Evolutionary conservation across 2,329 filamentous ascomycete species (phyloP).

Genomic region (Beauveria sp.): DNA sequence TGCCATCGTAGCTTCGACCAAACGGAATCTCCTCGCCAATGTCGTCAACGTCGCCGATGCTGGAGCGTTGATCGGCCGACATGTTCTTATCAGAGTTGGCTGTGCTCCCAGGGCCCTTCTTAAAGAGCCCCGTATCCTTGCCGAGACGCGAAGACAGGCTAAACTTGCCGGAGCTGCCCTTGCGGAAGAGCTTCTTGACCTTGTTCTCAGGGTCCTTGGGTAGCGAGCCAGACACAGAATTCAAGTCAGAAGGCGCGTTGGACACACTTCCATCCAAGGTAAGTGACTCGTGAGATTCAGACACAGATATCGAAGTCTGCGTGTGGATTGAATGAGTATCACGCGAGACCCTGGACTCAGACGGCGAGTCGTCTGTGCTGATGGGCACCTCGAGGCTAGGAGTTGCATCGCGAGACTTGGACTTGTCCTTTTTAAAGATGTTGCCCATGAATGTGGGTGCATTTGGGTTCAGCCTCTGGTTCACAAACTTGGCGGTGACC

Average conservation of each 20-base stretch:
- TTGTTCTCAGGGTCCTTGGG: conserved; percentile 49
- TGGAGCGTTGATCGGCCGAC: conserved; percentile 47
- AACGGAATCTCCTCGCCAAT: conserved; percentile 38
- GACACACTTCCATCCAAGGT: conserved; percentile 48
- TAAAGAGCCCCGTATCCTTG: conserved; percentile 48
- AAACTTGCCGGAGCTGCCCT: conserved; percentile 60
- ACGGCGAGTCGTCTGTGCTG: conserved; percentile 39
- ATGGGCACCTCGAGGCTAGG: conserved; percentile 31
- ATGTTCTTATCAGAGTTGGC: conserved; percentile 50
- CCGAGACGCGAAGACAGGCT: conserved; percentile 49
- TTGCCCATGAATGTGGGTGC: conserved; percentile 80
- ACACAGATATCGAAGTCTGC: conserved; percentile 40
- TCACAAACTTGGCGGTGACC: conserved; percentile 36
- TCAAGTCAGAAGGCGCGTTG: conserved; percentile 49
- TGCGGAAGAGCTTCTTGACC: conserved; percentile 54
- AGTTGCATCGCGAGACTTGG: conserved; percentile 27
- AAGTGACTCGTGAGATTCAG: conserved; percentile 54
- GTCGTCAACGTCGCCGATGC: conserved; percentile 50
- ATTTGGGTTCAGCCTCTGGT: conserved; percentile 69
- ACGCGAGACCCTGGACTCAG: conserved; percentile 46
- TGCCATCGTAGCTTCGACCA: conserved; percentile 48
- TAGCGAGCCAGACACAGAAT: conserved; percentile 29
- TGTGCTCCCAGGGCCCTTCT: conserved; percentile 51
- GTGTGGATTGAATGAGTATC: conserved; percentile 52
- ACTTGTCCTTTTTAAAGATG: conserved; percentile 45